Evolutionary conservation across 177 flowering plant genomes (phyloP), one percentile per base, ranked within the genome.

Genomic region (Vitis hybrid): DNA sequence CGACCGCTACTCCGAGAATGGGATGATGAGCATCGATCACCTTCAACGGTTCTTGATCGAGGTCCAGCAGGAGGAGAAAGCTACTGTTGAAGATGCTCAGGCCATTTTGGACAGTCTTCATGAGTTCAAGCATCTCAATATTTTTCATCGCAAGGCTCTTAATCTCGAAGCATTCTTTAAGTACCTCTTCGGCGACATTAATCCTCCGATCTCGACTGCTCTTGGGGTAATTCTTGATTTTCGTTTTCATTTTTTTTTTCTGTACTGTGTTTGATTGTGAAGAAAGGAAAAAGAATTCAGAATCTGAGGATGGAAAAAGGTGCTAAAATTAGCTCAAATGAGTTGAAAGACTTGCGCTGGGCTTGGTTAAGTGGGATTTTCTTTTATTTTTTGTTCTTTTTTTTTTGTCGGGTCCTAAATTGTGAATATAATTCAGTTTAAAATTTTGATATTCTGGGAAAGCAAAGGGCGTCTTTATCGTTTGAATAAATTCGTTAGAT

Each of bases 11-110:
- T 84, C 97, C 0, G 89, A 83, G 67, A 87, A 87, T 76, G 97
- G 89, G 7, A 21, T 78, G 56, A 92, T 94, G 97, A 76, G 65
- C 61, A 82, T 74, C 14, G 91, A 88, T 50, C 79, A 86, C 20
- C 82, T 94, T 41, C 89, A 75, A 9, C 66, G 84, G n/a, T 94
- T 94, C 82, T 58, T 94, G 70, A 68, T 77, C 0, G 92, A 94
- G 72, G 72, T 77, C 2, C 98, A 92, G 82, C 78, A 79, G 35
- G 84, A 90, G 65, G 74, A 77, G 10, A 76, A 73, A 2, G 85
- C 88, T 24, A 84, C 88, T 14, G 35, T 35, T 8, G 94, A 86
- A 50, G 88, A 88, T 1, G 98, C 92, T 0, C 88, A 87, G 74
- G 83, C 75, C 2, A 83, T 88, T 53, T 64, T 91, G 8, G 82